Conservation (phyloP, 768 basidiomycete species). For the Stropharia rugosoannulata region DNA sequence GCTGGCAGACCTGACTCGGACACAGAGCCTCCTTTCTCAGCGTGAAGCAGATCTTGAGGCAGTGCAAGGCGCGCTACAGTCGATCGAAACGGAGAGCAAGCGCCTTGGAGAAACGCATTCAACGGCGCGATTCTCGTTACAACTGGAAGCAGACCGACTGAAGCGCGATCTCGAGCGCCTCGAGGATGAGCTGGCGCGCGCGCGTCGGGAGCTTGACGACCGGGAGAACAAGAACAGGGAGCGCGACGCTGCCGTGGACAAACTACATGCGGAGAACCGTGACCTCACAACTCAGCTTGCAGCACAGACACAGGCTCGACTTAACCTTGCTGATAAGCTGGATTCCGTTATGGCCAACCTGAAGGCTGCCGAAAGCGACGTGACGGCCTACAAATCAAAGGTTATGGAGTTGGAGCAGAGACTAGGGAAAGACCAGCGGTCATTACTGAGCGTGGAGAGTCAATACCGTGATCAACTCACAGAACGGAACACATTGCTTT, state of each 20-base stretch:
- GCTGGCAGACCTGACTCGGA: constrained; percentile 60
- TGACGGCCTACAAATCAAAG: constrained; percentile 54
- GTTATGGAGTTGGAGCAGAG: constrained; percentile 77
- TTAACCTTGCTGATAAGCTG: constrained; percentile 90
- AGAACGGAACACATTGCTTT: constrained; percentile 86
- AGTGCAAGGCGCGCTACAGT: constrained; percentile 70
- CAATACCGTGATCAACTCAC: constrained; percentile 91
- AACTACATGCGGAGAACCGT: constrained; percentile 74
- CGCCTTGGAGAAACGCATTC: constrained; percentile 82
- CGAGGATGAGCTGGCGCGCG: constrained; percentile 75
- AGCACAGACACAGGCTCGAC: constrained; percentile 80
- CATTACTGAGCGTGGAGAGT: constrained; percentile 65
- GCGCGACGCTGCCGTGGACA: constrained; percentile 72
- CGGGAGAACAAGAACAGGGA: constrained; percentile 66
- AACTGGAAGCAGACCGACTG: constrained; percentile 86
- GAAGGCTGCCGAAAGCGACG: constrained; percentile 69
- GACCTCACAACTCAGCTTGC: constrained; percentile 81
- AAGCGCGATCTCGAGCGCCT: constrained; percentile 80
- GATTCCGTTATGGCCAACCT: constrained; percentile 63
- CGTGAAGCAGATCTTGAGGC: constrained; percentile 75
- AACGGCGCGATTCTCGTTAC: constrained; percentile 79
- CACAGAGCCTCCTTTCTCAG: constrained; percentile 61
- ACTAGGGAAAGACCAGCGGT: constrained; percentile 79
- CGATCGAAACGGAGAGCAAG: constrained; percentile 74
- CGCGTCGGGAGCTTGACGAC: constrained; percentile 67